phyloP scores from a whole-genome alignment of 495 filamentous ascomycete genomes.

The Tuber melanosporum region DNA sequence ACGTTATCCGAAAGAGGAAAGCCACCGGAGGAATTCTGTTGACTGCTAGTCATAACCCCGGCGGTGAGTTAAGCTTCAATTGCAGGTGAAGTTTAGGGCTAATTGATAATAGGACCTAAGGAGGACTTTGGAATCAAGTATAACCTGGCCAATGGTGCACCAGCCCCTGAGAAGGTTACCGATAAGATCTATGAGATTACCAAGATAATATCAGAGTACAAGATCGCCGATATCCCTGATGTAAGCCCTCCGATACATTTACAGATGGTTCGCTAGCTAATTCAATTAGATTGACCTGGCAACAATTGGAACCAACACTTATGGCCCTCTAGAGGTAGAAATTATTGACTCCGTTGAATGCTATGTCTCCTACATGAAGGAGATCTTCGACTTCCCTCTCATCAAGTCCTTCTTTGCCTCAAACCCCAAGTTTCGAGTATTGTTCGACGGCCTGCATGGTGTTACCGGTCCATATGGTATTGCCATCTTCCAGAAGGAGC shows the following conservation, averaged over 20 bases:
- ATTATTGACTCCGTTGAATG: conserved; percentile 85
- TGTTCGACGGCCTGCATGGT: conserved; percentile 90
- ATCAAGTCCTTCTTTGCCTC: conserved; percentile 84
- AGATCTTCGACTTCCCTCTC: conserved; percentile 93
- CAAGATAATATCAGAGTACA: conserved; percentile 83
- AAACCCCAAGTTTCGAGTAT: conserved; percentile 88
- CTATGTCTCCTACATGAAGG: conserved; percentile 91
- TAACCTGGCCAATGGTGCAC: conserved; percentile 91
- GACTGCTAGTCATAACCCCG: conserved; percentile 96
- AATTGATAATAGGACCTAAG: conserved; percentile 61
- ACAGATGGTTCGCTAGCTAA: not conserved
- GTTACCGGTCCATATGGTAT: conserved; percentile 93
- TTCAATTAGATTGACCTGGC: conserved; percentile 59
- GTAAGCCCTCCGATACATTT: conserved; percentile 21
- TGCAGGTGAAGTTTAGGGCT: not conserved
- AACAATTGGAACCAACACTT: conserved; percentile 72
- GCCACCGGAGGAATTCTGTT: conserved; percentile 94
- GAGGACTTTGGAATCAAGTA: conserved; percentile 99
- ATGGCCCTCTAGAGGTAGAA: conserved; percentile 84
- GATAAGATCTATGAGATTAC: conserved; percentile 94
- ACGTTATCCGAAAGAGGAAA: conserved; percentile 85
- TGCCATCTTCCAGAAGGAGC: conserved; percentile 88
- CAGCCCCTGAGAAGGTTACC: conserved; percentile 88
- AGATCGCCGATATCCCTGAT: conserved; percentile 77
- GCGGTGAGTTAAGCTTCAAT: conserved; percentile 57